Conservation (phyloP, 495 filamentous ascomycete species). For the Neurospora hispaniola region DNA sequence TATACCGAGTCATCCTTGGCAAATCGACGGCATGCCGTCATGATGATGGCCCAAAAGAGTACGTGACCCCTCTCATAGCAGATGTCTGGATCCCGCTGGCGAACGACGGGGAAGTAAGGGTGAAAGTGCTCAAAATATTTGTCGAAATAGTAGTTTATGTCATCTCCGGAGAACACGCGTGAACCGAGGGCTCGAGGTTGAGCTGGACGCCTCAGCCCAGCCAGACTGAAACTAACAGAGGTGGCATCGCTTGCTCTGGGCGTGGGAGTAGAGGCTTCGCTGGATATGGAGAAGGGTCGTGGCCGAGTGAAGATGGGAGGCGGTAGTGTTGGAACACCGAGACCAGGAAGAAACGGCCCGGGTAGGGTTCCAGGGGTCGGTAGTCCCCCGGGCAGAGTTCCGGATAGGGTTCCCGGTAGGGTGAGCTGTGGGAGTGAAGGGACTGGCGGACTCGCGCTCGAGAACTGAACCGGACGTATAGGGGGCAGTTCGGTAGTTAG, state of each 20-base stretch:
- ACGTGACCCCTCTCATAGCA: conserved; percentile 27
- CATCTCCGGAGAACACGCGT: conserved; percentile 35
- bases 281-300: conserved; percentile 5
- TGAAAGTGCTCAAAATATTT: conserved; percentile 35
- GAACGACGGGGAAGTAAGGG: conserved; percentile 33
- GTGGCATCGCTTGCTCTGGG: conserved; percentile 7
- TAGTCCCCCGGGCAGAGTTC: background rate
- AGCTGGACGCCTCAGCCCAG: conserved; percentile 8
- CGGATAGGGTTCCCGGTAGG: background rate
- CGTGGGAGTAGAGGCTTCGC: conserved; percentile 7
- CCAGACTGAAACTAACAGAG: background rate
- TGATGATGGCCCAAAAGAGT: conserved; percentile 37
- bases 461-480: conserved; percentile 8
- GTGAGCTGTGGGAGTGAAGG: background rate
- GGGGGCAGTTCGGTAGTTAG: conserved; percentile 7
- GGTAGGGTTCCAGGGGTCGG: background rate
- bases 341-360: conserved; percentile 1
- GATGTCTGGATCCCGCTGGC: conserved; percentile 27
- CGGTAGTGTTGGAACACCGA: conserved; percentile 4
- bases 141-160: conserved; percentile 37
- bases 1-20: conserved; percentile 30
- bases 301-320: conserved; percentile 9
- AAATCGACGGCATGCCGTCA: conserved; percentile 32
- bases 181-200: conserved; percentile 31
- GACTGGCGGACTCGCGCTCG: background rate